phyloP scores from a whole-genome alignment of 1,139 yeast genomes.

The Suhomyces kunorum region DNA sequence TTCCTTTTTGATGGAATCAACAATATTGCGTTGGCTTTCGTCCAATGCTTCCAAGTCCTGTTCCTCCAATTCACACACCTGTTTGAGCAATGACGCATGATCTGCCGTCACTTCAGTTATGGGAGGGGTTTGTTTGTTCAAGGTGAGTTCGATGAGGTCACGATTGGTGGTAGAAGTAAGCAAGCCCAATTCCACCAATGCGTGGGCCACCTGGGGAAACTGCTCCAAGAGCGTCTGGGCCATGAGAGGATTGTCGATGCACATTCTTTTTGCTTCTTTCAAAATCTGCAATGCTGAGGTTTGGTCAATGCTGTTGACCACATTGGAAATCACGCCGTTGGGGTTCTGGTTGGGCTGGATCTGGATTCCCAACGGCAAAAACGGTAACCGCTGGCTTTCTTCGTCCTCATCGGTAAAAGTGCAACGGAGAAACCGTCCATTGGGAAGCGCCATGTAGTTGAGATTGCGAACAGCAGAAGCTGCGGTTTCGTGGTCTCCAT shows the following conservation, averaged over 20 bases:
- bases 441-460: slow-evolving; percentile 77
- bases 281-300: slow-evolving; percentile 57
- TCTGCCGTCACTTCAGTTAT: slow-evolving; percentile 50
- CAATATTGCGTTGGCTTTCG: slow-evolving; percentile 50
- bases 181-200: slow-evolving; percentile 74
- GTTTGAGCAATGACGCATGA: slow-evolving; percentile 53
- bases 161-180: slow-evolving; percentile 58
- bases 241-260: slow-evolving; percentile 59
- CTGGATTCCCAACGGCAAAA: slow-evolving; percentile 52
- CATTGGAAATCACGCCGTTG: slow-evolving; percentile 61
- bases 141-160: slow-evolving; percentile 50
- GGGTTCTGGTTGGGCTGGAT: slow-evolving; percentile 55
- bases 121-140: slow-evolving; percentile 35
- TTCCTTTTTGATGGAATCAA: slow-evolving; percentile 43
- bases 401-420: slow-evolving; percentile 51
- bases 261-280: slow-evolving; percentile 64
- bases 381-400: slow-evolving; percentile 31
- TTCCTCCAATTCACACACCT: slow-evolving; percentile 61
- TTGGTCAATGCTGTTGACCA: slow-evolving; percentile 58
- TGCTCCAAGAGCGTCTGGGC: slow-evolving; percentile 64
- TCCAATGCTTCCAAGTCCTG: slow-evolving; percentile 64
- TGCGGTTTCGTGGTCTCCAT: slow-evolving; percentile 76
- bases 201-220: slow-evolving; percentile 79
- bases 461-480: slow-evolving; percentile 88
- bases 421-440: slow-evolving; percentile 65